Percentiles rank a stretch among this genome's conserved stretches.
phyloP scores from a whole-genome alignment of 2,329 filamentous ascomycete species.

The Paracamarosporium sp. region DNA sequence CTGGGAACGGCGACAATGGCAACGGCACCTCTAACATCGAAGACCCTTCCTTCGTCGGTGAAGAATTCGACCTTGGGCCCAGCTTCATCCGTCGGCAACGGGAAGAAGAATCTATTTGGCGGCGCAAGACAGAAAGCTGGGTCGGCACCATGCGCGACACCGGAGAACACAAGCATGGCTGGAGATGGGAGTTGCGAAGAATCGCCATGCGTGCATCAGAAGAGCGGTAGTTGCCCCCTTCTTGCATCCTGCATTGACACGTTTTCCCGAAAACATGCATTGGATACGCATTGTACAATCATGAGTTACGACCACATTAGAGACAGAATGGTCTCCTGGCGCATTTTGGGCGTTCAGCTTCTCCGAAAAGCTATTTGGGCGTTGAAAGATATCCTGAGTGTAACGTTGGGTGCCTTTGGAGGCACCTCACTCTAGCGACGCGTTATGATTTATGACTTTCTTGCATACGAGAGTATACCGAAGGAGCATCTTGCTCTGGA shows the following conservation, averaged over 20 bases:
- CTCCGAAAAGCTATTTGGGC: slow-evolving; percentile 30
- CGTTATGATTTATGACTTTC: slow-evolving; percentile 40
- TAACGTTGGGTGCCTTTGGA: slow-evolving; percentile 38
- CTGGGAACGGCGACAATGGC: slow-evolving; percentile 32
- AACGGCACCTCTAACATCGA: slow-evolving; percentile 28
- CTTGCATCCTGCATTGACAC: slow-evolving; percentile 15
- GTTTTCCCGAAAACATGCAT: neutral
- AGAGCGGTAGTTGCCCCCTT: slow-evolving; percentile 22
- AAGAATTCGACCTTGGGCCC: slow-evolving; percentile 97
- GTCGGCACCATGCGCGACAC: slow-evolving; percentile 63
- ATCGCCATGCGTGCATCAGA: slow-evolving; percentile 46
- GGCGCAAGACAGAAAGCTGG: slow-evolving; percentile 87
- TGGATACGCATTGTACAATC: slow-evolving; percentile 26
- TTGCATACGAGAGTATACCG: slow-evolving; percentile 9
- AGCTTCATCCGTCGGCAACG: slow-evolving; percentile 89
- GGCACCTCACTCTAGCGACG: slow-evolving; percentile 45
- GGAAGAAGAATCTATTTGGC: slow-evolving; percentile 92
- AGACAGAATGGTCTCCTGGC: slow-evolving; percentile 21
- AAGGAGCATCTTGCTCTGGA: slow-evolving; percentile 18
- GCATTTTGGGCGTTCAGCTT: slow-evolving; percentile 26
- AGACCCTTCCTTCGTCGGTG: slow-evolving; percentile 68
- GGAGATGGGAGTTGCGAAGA: slow-evolving; percentile 76
- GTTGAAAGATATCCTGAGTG: slow-evolving; percentile 44
- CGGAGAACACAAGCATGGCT: slow-evolving; percentile 54
- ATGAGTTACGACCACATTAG: slow-evolving; percentile 43